Percentiles rank a stretch among this genome's conserved stretches.
These are phyloP conservation scores for Nyssa sinensis DNA, from an alignment of 148 eudicot genomes.

Conservation along the genomic window DNA sequence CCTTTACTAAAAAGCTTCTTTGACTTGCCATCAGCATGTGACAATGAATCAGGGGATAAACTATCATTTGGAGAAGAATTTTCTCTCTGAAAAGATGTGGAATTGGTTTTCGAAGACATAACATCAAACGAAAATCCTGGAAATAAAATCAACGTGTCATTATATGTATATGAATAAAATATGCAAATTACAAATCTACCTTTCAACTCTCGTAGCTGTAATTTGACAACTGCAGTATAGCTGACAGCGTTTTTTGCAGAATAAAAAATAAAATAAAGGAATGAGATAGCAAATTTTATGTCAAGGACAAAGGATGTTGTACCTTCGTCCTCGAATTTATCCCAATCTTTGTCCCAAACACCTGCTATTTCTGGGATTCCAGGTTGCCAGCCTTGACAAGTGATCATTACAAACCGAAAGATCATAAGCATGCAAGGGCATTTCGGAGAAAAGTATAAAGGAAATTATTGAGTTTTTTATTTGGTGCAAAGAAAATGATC, in stretches of 20 bases:
- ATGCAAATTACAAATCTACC: background rate
- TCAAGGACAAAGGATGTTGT: conserved; percentile 15
- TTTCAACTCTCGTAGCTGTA: too few species aligned
- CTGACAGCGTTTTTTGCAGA: background rate
- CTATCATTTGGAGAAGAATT: conserved; percentile 49
- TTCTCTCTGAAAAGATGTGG: conserved; percentile 47
- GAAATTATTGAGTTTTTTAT: too few species aligned
- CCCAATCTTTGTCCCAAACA: conserved; percentile 99
- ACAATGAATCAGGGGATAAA: conserved; percentile 54
- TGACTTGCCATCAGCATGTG: conserved; percentile 46
- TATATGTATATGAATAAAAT: too few species aligned
- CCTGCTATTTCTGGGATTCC: conserved; percentile 82
- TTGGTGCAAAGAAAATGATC: too few species aligned
- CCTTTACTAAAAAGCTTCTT: conserved; percentile 49
- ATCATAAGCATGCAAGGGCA: conserved; percentile 16
- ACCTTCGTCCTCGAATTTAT: conserved; percentile 99
- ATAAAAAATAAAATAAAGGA: background rate
- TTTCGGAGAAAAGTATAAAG: background rate
- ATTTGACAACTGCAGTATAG: too few species aligned
- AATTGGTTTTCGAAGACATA: conserved; percentile 42
- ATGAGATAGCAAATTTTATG: background rate
- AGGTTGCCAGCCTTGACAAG: conserved; percentile 85
- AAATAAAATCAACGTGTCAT: conserved; percentile 14
- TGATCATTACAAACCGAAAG: conserved; percentile 17
- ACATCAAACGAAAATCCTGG: conserved; percentile 70